Conservation (phyloP, 805 yeast genomes). For the Jamesozyma hellenica region DNA sequence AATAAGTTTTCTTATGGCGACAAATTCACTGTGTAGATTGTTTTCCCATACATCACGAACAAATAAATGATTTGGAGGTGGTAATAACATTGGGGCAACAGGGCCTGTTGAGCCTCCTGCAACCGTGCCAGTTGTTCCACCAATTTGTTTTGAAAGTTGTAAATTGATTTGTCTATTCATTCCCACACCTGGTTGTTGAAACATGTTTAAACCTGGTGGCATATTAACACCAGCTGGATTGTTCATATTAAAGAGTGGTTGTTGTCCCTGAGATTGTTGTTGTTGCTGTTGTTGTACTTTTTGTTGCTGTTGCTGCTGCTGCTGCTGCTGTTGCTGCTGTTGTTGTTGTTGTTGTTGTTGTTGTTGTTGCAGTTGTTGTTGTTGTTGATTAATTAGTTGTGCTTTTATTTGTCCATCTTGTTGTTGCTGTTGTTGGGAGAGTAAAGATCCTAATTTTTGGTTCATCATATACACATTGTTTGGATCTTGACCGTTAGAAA, state of each 20-base stretch:
- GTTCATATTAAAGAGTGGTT: conserved; percentile 9
- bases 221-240: conserved; percentile 8
- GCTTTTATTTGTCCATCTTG: conserved; percentile 13
- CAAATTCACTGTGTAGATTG: conserved; percentile 59
- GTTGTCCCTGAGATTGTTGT: conserved; percentile 5
- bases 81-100: conserved; percentile 14
- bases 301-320: conserved; percentile 6
- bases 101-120: conserved; percentile 6
- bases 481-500: conserved; percentile 10
- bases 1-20: conserved; percentile 47
- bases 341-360: conserved; percentile 17
- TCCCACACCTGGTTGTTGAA: conserved; percentile 12
- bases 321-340: conserved; percentile 1
- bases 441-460: conserved; percentile 21
- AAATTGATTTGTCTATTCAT: conserved; percentile 5
- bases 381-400: conserved; percentile 6
- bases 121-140: conserved; percentile 1
- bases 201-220: conserved; percentile 23
- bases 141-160: conserved; percentile 11
- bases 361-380: conserved; percentile 7
- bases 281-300: conserved; percentile 13
- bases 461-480: conserved; percentile 18
- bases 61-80: conserved; percentile 31
- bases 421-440: conserved; percentile 10
- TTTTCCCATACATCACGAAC: conserved; percentile 67